Conservation (phyloP, 306 rosid species). For the Ceratonia siliqua region DNA sequence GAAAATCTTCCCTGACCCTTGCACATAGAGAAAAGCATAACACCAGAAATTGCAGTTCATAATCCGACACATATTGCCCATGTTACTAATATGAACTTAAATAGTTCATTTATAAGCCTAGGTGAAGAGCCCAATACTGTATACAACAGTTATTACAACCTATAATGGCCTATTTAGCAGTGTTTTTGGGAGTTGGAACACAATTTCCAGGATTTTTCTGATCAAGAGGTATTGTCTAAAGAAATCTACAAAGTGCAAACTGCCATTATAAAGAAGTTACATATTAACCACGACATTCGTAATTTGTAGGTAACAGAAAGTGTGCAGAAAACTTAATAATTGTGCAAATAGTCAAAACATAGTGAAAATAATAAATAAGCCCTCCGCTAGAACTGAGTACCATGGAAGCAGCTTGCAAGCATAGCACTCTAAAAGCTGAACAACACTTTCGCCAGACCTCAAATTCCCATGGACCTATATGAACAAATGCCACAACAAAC, state of each 20-base stretch:
- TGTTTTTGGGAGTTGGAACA: neutral
- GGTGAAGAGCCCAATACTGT: neutral
- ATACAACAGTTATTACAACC: neutral
- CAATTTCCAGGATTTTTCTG: neutral
- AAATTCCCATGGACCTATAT: slow-evolving; percentile 59
- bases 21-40: slow-evolving; percentile 2
- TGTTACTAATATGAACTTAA: neutral
- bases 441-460: slow-evolving; percentile 47
- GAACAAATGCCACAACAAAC: slow-evolving; percentile 31
- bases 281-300: neutral
- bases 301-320: neutral
- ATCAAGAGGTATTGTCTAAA: neutral
- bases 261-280: neutral
- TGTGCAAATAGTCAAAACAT: slow-evolving; percentile 8
- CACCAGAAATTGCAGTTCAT: slow-evolving; percentile 17
- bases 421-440: slow-evolving; percentile 81
- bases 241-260: neutral
- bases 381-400: slow-evolving; percentile 45
- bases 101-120: neutral
- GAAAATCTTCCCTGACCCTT: slow-evolving; percentile 26
- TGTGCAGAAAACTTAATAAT: neutral
- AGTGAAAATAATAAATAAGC: slow-evolving; percentile 25
- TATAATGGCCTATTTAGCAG: neutral
- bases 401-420: slow-evolving; percentile 77
- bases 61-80: neutral